Base-by-base conservation (phyloP, 2,329 filamentous ascomycete species). In the Pseudonectria buxi region DNA sequence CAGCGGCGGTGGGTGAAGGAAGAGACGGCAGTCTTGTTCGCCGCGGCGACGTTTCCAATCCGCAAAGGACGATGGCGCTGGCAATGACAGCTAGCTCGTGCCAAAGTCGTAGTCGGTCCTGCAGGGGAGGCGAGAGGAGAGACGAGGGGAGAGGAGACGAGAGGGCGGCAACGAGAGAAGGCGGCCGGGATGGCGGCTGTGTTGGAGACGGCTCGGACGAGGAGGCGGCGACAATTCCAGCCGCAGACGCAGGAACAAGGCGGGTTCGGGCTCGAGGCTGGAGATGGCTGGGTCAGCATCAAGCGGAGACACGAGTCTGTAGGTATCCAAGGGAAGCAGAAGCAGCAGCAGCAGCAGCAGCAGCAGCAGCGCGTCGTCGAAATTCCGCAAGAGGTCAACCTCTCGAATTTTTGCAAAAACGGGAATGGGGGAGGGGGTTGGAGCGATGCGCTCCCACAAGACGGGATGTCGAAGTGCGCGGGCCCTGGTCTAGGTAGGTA, bases 211-310 rank as follows among this genome's bases (percentile, higher is more conserved):
- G 35, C 31, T 36, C 38, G 35, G n/a, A 14, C 18, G 28, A 22
- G 25, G 41, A 44, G 35, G 40, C 34, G 37, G 35, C 36, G 41
- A 47, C 40, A 43, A 47, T 47, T 43, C 48, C 42, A 51, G 44
- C 41, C 42, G 43, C 45, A 47, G 43, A 49, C 37, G 46, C 48
- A 55, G 52, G 49, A 56, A 53, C 48, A 49, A 53, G 50, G 49
- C 45, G 41, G 49, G 48, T 59, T 49, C 54, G 49, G 39, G 41
- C 48, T 61, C 60, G 58, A 57, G 54, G 49, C 53, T 57, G 51
- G 50, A 53, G 58, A 67, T 65, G 66, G 67, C 64, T 68, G 64
- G 65, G 54, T 51, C 46, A 56, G 58, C 62, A 66, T 67, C 57
- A 22, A 55, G 56, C 49, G 55, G 58, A 48, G 37, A 43, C 46